A percentile compares a stretch with the other conserved stretches of the same genome.
Conservation (phyloP, 2,329 filamentous ascomycete species). For the Epichloe scottii region DNA sequence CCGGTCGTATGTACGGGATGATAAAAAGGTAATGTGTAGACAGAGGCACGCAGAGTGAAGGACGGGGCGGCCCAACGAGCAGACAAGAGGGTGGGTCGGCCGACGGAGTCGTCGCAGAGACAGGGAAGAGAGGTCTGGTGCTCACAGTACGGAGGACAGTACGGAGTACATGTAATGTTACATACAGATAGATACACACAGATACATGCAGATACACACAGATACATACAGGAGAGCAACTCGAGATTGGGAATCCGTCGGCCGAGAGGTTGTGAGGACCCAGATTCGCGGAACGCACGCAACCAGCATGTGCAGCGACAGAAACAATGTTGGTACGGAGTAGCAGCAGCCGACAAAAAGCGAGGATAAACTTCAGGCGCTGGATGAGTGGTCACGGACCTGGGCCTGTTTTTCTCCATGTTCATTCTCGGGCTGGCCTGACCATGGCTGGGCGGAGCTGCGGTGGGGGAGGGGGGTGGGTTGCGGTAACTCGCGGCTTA, state of each 20-base stretch:
- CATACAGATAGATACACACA: too few relatives aligned
- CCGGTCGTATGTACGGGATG: background rate
- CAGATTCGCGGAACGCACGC: background rate
- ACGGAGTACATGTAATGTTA: background rate
- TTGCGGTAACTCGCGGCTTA: background rate
- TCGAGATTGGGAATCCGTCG: background rate
- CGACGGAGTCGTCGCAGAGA: background rate
- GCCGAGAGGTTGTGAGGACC: conserved; percentile 3
- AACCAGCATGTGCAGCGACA: background rate
- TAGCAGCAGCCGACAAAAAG: background rate
- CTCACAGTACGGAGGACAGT: too few relatives aligned
- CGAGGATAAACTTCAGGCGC: background rate
- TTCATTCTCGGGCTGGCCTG: background rate
- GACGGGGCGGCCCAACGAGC: background rate
- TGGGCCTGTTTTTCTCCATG: background rate
- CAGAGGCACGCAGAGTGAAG: background rate
- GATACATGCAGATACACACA: too few relatives aligned
- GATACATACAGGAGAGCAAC: background rate
- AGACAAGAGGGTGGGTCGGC: conserved; percentile 1
- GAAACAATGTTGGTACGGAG: background rate
- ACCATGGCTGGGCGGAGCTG: background rate
- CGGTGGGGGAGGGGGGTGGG: too few relatives aligned
- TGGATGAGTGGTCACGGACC: background rate
- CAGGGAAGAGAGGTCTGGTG: too few relatives aligned
- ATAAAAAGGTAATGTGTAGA: background rate